Evolutionary conservation across 2,329 filamentous ascomycete genomes (phyloP), one percentile per base, ranked within the genome.

Genomic region (Magnaporthiopsis incrustans): DNA sequence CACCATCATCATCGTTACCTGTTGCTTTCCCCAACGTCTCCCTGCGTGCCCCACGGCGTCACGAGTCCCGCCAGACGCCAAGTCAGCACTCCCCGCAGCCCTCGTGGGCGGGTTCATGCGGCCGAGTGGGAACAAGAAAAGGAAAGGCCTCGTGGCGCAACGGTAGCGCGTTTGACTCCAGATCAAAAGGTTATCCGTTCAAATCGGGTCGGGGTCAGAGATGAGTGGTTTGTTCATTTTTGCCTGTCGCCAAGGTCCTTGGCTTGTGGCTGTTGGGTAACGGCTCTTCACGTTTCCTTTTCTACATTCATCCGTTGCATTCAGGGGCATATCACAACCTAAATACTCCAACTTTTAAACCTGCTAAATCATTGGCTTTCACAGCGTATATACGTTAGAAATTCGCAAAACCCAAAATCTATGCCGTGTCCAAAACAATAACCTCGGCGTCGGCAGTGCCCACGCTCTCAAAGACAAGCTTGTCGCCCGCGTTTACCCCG

Each of bases 381-480:
- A 27, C 26, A 38, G 25, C 56, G 56, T 5, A n/a, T 30, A 58
- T 58, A 3, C 18, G 15, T 44, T 18, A 22, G 5, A 58, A 58
- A 58, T 15, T 15, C 14, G 2, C 26, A 27, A 58, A 32, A 18
- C 7, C 15, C 18, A 58, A 58, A 27, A 15, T 6, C 22, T 76
- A 88, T 60, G 84, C 81, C 58, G 85, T 88, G 71, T 90, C 87
- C 68, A 90, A 72, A 53, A 90, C 78, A 62, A 90, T 75, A n/a
- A 90, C 85, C 76, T 91, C 88, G 0, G 88, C 88, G 68, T 90
- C 87, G 0, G 73, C 87, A 64, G 86, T 85, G 2, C 88, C 89
- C 50, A 90, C 79, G 70, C 85, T 90, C 75, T 91, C 87, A 44
- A 91, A 80, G 2, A 75, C 76, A 53, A 91, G 75, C 69, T 82